Conservation (phyloP, 306 rosid genomes). For the Rosa persica region DNA sequence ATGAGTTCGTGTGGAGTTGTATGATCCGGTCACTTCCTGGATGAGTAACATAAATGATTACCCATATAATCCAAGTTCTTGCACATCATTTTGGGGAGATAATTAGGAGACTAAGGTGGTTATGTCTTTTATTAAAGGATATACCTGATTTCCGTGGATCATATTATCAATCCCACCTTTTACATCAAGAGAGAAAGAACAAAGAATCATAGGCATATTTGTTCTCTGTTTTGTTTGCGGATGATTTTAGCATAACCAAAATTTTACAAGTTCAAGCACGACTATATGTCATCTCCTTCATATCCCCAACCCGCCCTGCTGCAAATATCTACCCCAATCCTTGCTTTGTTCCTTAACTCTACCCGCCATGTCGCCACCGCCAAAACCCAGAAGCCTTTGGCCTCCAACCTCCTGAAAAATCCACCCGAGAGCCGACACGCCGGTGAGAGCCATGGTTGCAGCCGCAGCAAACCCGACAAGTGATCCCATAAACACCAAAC, state of each 20-base stretch:
- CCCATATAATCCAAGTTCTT: background rate
- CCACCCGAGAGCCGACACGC: slow-evolving; percentile 2
- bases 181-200: background rate
- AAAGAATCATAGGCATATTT: background rate
- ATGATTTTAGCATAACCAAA: background rate
- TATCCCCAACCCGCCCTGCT: background rate
- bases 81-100: background rate
- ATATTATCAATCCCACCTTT: background rate
- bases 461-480: slow-evolving; percentile 22
- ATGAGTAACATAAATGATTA: too few species aligned
- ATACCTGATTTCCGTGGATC: background rate
- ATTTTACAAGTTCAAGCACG: background rate
- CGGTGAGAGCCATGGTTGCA: slow-evolving; percentile 11
- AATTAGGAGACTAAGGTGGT: background rate
- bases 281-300: background rate
- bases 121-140: background rate
- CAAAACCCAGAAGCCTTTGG: background rate
- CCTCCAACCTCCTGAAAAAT: slow-evolving; percentile 11
- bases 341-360: slow-evolving; percentile 4
- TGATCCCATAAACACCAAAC: slow-evolving; percentile 2
- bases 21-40: too few species aligned
- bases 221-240: background rate
- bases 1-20: too few species aligned
- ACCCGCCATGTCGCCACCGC: background rate
- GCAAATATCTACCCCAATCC: background rate